Percentiles rank a stretch among this genome's conserved stretches.
phyloP scores from a whole-genome alignment of 345 rosid genomes.

The Excoecaria cochinchinensis region DNA sequence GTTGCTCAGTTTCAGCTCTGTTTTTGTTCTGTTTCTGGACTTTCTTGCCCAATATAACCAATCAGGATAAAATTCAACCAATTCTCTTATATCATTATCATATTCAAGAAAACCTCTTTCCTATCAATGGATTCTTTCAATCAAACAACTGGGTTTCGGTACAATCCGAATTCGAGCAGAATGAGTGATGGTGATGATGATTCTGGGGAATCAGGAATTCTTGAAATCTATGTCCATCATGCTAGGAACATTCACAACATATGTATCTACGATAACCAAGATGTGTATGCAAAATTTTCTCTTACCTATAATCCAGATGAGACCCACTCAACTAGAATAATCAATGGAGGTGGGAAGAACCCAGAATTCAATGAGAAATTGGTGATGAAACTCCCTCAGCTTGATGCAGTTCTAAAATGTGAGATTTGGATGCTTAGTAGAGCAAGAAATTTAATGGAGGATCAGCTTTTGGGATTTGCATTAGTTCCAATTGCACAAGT shows the following conservation, averaged over 20 bases:
- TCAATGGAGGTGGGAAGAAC: slow-evolving; percentile 85
- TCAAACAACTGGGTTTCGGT: slow-evolving; percentile 44
- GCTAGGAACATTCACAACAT: slow-evolving; percentile 98
- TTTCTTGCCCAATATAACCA: slow-evolving; percentile 2
- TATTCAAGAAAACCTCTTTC: not conserved
- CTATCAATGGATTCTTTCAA: slow-evolving; percentile 53
- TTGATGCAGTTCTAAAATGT: slow-evolving; percentile 82
- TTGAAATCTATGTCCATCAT: slow-evolving; percentile 75
- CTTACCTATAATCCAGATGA: slow-evolving; percentile 89
- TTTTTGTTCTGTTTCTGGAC: not conserved
- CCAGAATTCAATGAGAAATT: slow-evolving; percentile 77
- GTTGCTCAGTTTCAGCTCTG: not conserved
- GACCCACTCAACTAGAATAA: slow-evolving; percentile 67
- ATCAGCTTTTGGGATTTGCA: slow-evolving; percentile 88
- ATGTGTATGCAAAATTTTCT: slow-evolving; percentile 92
- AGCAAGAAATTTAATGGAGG: slow-evolving; percentile 81
- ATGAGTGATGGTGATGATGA: slow-evolving; percentile 36
- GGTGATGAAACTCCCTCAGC: slow-evolving; percentile 50
- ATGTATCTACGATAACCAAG: slow-evolving; percentile 93
- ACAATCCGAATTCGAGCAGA: slow-evolving; percentile 29
- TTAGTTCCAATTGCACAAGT: slow-evolving; percentile 72
- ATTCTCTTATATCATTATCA: slow-evolving; percentile 1
- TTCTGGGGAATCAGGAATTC: slow-evolving; percentile 52
- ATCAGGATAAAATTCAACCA: not conserved
- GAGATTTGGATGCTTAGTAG: slow-evolving; percentile 98